These are phyloP conservation scores for Cercophora scortea DNA, from an alignment of 495 filamentous ascomycete species.

Conservation along the genomic window DNA sequence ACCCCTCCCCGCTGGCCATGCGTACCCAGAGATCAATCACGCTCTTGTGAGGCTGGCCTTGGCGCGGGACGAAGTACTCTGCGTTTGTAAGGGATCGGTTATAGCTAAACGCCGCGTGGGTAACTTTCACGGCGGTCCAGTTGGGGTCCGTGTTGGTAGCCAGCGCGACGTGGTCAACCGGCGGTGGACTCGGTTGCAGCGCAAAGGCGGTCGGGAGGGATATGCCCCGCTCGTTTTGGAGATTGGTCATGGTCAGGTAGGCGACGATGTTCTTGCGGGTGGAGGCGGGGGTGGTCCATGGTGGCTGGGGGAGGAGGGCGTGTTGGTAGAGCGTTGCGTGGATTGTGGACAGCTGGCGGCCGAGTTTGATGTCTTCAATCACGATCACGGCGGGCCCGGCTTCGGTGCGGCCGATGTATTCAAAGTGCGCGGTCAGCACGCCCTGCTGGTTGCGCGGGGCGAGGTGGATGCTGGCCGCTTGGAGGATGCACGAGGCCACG, in stretches of 20 bases:
- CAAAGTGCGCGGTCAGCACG: constrained; percentile 59
- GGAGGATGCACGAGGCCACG: constrained; percentile 54
- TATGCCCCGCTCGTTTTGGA: constrained; percentile 50
- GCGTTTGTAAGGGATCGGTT: constrained; percentile 41
- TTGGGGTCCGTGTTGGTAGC: constrained; percentile 32
- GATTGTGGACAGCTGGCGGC: constrained; percentile 59
- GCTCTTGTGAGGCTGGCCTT: constrained; percentile 29
- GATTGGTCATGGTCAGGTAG: constrained; percentile 61
- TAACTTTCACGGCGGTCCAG: constrained; percentile 28
- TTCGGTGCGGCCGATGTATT: constrained; percentile 63
- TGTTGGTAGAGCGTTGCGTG: constrained; percentile 54
- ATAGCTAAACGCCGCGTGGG: constrained; percentile 44
- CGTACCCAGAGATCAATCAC: constrained; percentile 62
- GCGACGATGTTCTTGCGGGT: constrained; percentile 34
- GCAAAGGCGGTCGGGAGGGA: constrained; percentile 45
- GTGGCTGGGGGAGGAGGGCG: constrained; percentile 17
- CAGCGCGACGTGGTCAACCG: constrained; percentile 26
- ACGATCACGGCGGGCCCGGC: constrained; percentile 54
- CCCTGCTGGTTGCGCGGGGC: constrained; percentile 52
- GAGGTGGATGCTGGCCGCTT: constrained; percentile 54
- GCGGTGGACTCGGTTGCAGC: constrained; percentile 32
- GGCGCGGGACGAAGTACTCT: constrained; percentile 47
- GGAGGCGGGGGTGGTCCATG: constrained; percentile 20
- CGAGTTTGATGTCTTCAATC: constrained; percentile 66
- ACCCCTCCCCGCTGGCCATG: constrained; percentile 39